Evolutionary conservation across 176 grass and related monocot genomes (phyloP).

Genomic region (Leersia perrieri): DNA sequence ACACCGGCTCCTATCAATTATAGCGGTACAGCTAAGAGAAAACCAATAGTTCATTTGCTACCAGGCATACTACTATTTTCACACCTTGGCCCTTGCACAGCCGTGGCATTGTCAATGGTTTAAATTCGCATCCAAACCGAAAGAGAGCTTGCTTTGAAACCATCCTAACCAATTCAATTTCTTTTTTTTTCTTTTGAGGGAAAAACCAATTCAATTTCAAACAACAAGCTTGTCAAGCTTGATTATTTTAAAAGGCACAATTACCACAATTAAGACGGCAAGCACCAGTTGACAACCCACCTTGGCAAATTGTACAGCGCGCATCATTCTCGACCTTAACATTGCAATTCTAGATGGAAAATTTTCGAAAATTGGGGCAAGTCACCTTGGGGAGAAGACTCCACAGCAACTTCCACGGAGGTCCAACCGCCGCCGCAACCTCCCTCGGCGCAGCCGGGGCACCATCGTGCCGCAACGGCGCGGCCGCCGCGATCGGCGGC

Average conservation of each 20-base stretch:
- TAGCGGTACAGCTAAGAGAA: background rate
- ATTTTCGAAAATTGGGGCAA: background rate
- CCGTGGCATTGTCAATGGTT: background rate
- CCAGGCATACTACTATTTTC: background rate
- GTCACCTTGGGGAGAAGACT: slow-evolving; percentile 43
- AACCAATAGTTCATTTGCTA: background rate
- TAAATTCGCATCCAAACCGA: background rate
- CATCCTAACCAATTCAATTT: background rate
- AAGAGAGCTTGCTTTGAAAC: background rate
- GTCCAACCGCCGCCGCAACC: background rate
- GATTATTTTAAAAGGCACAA: background rate
- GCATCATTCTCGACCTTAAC: background rate
- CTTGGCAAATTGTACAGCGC: background rate
- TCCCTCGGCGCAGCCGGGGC: background rate
- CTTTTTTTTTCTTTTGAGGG: too few relatives aligned
- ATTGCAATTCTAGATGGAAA: background rate
- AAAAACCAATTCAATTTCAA: slow-evolving; percentile 2
- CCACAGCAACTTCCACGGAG: slow-evolving; percentile 31
- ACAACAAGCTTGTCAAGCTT: background rate
- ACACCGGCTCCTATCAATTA: background rate
- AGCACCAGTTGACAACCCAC: background rate
- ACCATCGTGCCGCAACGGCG: slow-evolving; percentile 14
- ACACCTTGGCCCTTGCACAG: background rate
- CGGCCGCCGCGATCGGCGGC: background rate
- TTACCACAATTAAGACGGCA: background rate